Base-by-base conservation (phyloP, 306 rosid species). In the apple (Malus domestica) region DNA sequence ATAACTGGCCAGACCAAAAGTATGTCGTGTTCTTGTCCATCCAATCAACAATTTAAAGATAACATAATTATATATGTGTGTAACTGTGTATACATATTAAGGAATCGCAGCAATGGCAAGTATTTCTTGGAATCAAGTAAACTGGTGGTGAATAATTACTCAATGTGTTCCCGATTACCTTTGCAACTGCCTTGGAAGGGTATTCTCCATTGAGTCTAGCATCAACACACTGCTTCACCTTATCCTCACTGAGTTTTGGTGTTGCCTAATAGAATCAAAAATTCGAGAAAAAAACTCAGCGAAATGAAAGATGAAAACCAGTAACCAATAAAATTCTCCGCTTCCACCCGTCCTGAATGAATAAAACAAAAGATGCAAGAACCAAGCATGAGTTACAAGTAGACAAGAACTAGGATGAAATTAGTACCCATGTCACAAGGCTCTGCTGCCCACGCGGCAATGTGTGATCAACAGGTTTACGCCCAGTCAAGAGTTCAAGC, bases 381-480 rank as follows among this genome's bases (percentile, higher is more conserved):
- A 78, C 20, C 22, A n/a, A 23, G 38, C 12, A 74, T 13, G n/a
- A 20, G 45, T 30, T 13, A 44, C 38, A 35, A 73, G 68, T 12
- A 75, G 73, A 77, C 66, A 66, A 66, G 65, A 70, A 63, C 51
- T n/a, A 66, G 38, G 73, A 46, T 10, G 33, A 52, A 62, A 80
- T 69, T 70, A 72, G 66, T 88, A 91, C 97, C 97, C 97, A 91
- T 11, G 95, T 91, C 72, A 91, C 97, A 70, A 91, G 97, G 89
- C 97, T 91, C 84, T 91, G 97, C 81, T 91, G 93, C 66, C 95
- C 97, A 54, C 95, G 87, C 3, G 97, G 97, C 45, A 91, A 86
- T 20, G 93, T 91, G 54, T 88, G 91, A 84, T 91, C 97, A 30
- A 91, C 95, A 5, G 95, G 97, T 67, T 89, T 91, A 25, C 95